These are phyloP conservation scores for Exophiala lecanii-corni DNA, from an alignment of 2,329 filamentous ascomycete species.

Conservation along the genomic window DNA sequence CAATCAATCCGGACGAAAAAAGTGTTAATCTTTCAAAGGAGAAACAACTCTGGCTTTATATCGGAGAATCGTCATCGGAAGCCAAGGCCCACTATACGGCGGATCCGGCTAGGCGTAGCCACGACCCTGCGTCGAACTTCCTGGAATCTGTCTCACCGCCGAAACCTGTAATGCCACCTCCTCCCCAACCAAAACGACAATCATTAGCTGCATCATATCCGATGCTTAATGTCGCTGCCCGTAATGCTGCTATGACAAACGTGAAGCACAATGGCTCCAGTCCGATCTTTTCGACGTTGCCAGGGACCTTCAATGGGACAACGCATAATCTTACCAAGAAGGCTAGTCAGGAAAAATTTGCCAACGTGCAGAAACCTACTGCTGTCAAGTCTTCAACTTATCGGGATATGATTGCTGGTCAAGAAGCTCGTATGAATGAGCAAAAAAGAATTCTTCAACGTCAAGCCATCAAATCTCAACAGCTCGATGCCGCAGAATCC, in stretches of 20 bases:
- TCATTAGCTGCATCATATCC: slow-evolving; percentile 24
- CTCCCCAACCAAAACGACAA: slow-evolving; percentile 27
- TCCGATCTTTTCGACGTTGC: slow-evolving; percentile 7
- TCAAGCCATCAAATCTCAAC: slow-evolving; percentile 23
- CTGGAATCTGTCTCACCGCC: slow-evolving; percentile 41
- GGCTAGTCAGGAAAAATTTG: slow-evolving; percentile 12
- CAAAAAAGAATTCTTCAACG: slow-evolving; percentile 27
- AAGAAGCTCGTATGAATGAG: slow-evolving; percentile 26
- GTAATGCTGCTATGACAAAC: slow-evolving; percentile 20
- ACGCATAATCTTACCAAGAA: slow-evolving; percentile 21
- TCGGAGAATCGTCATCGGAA: slow-evolving; percentile 81
- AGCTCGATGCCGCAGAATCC: slow-evolving; percentile 15
- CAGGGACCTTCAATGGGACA: slow-evolving; percentile 17
- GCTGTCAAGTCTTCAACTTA: slow-evolving; percentile 20
- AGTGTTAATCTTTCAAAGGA: slow-evolving; percentile 68
- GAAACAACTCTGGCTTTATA: slow-evolving; percentile 81
- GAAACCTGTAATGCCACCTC: slow-evolving; percentile 25
- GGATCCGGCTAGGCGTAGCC: slow-evolving; percentile 52
- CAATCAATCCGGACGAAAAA: slow-evolving; percentile 56
- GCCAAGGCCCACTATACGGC: slow-evolving; percentile 88
- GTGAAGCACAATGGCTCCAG: slow-evolving; percentile 12
- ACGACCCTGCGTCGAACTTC: slow-evolving; percentile 48
- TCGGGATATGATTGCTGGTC: slow-evolving; percentile 20
- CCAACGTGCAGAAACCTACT: slow-evolving; percentile 11
- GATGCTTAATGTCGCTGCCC: slow-evolving; percentile 18